Conservation (phyloP, 2,329 filamentous ascomycete genomes). For the Aspergillus sp. region DNA sequence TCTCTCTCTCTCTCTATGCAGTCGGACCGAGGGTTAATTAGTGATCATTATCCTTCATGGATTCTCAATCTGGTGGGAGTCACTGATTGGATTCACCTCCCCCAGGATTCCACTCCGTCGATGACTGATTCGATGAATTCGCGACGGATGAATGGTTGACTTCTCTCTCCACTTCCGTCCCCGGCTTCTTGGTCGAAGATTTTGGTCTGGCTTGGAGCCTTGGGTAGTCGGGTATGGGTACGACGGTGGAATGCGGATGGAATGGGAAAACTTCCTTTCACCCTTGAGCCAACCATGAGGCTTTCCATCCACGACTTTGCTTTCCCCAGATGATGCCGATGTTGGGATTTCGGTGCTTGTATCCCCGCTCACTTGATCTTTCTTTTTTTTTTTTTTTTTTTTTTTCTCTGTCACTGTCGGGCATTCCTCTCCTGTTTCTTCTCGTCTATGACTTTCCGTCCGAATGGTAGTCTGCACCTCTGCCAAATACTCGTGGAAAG, state of each 20-base stretch:
- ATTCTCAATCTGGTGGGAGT: too few species aligned
- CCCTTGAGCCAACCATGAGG: slow-evolving; percentile 15
- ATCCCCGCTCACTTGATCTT: slow-evolving; percentile 1
- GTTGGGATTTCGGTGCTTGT: background rate
- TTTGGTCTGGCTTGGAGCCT: background rate
- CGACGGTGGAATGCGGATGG: background rate
- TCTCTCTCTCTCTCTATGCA: too few species aligned
- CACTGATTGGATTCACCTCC: background rate
- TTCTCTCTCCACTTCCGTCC: slow-evolving; percentile 4
- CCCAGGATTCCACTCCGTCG: background rate
- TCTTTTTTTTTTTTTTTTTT: background rate
- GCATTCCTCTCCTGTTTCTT: background rate
- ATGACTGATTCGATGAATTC: too few species aligned
- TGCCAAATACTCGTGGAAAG: background rate
- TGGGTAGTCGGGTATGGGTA: background rate
- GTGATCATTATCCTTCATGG: too few species aligned
- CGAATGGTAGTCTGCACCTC: background rate
- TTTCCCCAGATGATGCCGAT: slow-evolving; percentile 3
- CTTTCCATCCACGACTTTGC: background rate
- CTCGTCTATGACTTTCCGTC: background rate
- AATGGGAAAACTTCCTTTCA: slow-evolving; percentile 18
- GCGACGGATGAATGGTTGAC: background rate
- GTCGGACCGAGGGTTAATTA: too few species aligned
- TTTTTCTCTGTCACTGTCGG: too few species aligned
- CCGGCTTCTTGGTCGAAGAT: slow-evolving; percentile 7